These are phyloP conservation scores for Rheum nobile DNA, from an alignment of 148 eudicot species.

Conservation along the genomic window DNA sequence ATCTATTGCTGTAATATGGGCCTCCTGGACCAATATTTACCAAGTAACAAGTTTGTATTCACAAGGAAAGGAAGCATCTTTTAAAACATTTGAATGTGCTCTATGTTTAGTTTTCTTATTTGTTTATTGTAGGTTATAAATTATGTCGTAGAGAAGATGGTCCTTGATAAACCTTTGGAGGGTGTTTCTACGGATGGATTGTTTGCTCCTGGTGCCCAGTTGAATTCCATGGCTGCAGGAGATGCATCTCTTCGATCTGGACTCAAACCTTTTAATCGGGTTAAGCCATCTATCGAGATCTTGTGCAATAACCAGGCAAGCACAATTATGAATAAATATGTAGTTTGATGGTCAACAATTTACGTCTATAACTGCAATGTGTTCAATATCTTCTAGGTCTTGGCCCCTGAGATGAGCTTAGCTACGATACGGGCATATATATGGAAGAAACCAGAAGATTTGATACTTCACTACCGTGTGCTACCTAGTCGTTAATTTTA, in stretches of 20 bases:
- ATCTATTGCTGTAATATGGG: background rate
- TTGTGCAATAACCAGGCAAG: conserved; percentile 92
- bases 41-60: background rate
- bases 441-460: conserved; percentile 91
- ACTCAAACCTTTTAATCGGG: conserved; percentile 69
- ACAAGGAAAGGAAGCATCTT: background rate
- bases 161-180: conserved; percentile 71
- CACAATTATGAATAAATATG: background rate
- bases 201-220: conserved; percentile 45
- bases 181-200: conserved; percentile 41
- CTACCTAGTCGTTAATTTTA: background rate
- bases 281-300: conserved; percentile 78
- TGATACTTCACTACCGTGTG: conserved; percentile 70
- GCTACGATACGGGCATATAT: conserved; percentile 87
- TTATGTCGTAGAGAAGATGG: conserved; percentile 82
- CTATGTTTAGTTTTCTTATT: too few relatives aligned
- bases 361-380: background rate
- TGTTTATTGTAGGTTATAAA: conserved; percentile 54
- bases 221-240: conserved; percentile 35
- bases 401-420: conserved; percentile 92
- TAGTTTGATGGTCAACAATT: background rate
- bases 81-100: background rate
- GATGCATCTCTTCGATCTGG: conserved; percentile 62
- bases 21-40: background rate
- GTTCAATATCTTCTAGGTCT: conserved; percentile 30